Evolutionary conservation across 805 yeast species (phyloP), one percentile per base, ranked within the genome.

Genomic region (Wickerhamiella spandovensis): DNA sequence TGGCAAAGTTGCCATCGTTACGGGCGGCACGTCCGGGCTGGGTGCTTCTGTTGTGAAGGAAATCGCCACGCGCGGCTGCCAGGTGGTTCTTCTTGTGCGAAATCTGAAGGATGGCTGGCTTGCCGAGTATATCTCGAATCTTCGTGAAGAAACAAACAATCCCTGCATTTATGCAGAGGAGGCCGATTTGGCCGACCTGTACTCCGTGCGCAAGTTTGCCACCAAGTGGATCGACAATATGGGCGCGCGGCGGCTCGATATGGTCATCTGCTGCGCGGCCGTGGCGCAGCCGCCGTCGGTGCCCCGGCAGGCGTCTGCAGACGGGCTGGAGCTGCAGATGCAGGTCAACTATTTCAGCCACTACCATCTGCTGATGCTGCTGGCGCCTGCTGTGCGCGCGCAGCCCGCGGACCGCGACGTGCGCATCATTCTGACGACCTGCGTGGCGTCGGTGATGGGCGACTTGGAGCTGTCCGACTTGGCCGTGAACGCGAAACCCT

Each of bases 371-470:
- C 70, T 92, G 50, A 83, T 85, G 2, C 68, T 92, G 25, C 63
- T 92, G 48, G 76, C 80, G n/a, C 97, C 97, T 0, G 76, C 92
- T 9, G 70, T 92, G 49, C 79, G 84, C 55, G 81, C 80, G 1
- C 99, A 92, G 67, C 94, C 97, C 2, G 86, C 95, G 0, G 97
- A 89, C 65, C 74, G 99, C 56, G 97, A 89, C 61, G 95, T 92
- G 2, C 71, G 97, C 44, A 77, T 92, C 5, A 63, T 92, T 2
- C 56, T 87, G n/a, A 76, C 89, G 0, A 75, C 87, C 1, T 92
- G 98, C 66, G 67, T 84, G 54, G 70, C 87, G 10, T 92, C 86
- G 55, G 77, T 86, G 1, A 61, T 84, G 66, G 97, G 85, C 1
- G 73, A 73, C 13, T 61, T 90, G 17, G 81, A 82, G 51, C 42